Evolutionary conservation across 805 yeast genomes (phyloP).

Genomic region (Metschnikowia hibisci): DNA sequence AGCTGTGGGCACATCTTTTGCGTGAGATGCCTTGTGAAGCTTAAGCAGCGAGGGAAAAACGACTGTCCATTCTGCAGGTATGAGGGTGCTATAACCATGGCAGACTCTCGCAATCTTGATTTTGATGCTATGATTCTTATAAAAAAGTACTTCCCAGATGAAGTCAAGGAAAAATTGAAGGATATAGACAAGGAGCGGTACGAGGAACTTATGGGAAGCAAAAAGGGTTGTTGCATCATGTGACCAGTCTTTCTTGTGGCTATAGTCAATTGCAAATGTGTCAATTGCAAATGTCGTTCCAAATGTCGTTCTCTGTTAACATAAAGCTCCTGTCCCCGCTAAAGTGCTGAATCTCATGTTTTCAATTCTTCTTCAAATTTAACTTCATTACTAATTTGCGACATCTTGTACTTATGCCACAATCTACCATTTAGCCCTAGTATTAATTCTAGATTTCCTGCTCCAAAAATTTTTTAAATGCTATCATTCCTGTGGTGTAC

Average conservation of each 20-base stretch:
- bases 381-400: no score
- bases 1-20: conserved; percentile 68
- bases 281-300: no score
- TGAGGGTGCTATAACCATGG: conserved; percentile 48
- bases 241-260: background rate
- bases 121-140: conserved; percentile 47
- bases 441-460: no score
- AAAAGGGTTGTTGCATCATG: conserved; percentile 17
- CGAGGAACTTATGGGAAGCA: conserved; percentile 26
- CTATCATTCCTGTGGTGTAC: no score
- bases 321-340: no score
- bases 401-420: no score
- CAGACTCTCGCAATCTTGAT: conserved; percentile 62
- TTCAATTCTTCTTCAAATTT: no score
- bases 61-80: conserved; percentile 68
- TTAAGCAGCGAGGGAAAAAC: conserved; percentile 54
- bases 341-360: no score
- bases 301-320: no score
- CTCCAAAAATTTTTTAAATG: no score
- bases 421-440: no score
- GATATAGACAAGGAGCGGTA: conserved; percentile 46
- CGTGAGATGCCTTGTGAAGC: conserved; percentile 64
- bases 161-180: conserved; percentile 57
- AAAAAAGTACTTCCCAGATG: conserved; percentile 61
- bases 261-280: background rate